Evolutionary conservation across 2,329 filamentous ascomycete species (phyloP).

Genomic region (Neoascochyta sp.): DNA sequence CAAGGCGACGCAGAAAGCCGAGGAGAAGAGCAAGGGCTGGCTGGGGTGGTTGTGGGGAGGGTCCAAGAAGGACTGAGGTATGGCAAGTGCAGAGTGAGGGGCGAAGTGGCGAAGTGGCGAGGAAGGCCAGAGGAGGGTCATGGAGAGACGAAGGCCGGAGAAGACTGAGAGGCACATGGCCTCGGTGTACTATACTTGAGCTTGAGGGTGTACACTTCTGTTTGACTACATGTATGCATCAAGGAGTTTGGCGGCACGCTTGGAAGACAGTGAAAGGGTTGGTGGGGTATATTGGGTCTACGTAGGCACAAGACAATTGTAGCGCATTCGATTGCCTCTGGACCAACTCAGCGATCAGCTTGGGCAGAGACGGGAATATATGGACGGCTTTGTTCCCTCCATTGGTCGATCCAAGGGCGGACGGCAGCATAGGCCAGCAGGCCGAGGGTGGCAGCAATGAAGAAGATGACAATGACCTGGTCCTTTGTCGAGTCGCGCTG

Average conservation of each 20-base stretch:
- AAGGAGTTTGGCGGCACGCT: slow-evolving; percentile 25
- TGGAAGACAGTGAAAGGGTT: too few species aligned
- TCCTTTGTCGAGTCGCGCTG: slow-evolving; percentile 67
- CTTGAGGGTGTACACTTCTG: slow-evolving; percentile 32
- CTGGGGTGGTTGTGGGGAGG: slow-evolving; percentile 44
- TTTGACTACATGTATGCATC: slow-evolving; percentile 34
- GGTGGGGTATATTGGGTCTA: too few species aligned
- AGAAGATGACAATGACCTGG: slow-evolving; percentile 62
- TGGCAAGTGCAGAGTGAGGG: background rate
- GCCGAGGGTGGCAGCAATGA: slow-evolving; percentile 60
- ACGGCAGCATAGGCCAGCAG: slow-evolving; percentile 58
- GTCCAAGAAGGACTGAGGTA: slow-evolving; percentile 30
- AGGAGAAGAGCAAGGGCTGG: slow-evolving; percentile 44
- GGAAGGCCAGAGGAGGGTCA: slow-evolving; percentile 1
- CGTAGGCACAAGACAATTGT: too few species aligned
- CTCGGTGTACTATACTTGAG: slow-evolving; percentile 31
- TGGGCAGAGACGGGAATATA: slow-evolving; percentile 50
- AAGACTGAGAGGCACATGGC: slow-evolving; percentile 3
- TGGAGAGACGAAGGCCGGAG: slow-evolving; percentile 1
- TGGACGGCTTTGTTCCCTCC: slow-evolving; percentile 47
- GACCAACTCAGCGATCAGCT: too few species aligned
- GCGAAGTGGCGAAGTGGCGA: background rate
- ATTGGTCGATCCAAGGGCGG: slow-evolving; percentile 57
- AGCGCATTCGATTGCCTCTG: too few species aligned
- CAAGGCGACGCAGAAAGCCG: slow-evolving; percentile 34